Conservation (phyloP, 441 rosid species). For the Eugenia klotzschiana region DNA sequence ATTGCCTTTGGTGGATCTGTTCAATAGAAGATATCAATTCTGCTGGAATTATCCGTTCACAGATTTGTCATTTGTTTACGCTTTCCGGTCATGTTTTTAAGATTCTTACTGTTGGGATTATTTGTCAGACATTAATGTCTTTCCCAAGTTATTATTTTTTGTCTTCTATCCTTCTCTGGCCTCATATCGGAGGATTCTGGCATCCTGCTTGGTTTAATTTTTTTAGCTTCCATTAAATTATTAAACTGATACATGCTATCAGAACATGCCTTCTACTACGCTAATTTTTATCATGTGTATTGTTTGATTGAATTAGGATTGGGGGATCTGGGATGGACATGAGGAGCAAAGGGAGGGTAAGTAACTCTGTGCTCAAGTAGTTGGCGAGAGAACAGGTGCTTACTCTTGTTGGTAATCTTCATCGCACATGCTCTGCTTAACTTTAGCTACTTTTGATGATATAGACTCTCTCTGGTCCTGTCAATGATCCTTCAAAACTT, state of each 20-base stretch:
- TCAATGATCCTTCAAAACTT: slow-evolving; percentile 1
- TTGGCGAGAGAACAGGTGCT: not conserved
- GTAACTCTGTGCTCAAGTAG: not conserved
- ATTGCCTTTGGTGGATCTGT: not conserved
- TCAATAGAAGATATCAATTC: not conserved
- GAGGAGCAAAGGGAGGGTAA: slow-evolving; percentile 13
- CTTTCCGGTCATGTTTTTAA: not conserved
- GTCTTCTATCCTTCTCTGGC: not conserved
- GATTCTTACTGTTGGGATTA: not conserved
- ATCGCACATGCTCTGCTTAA: not conserved
- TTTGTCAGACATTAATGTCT: not conserved
- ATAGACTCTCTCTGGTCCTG: slow-evolving; percentile 3
- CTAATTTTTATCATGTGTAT: not conserved
- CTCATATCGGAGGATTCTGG: not conserved
- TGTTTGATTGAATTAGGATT: not conserved
- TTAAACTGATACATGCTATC: not conserved
- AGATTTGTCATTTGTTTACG: not conserved
- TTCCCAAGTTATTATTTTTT: not conserved
- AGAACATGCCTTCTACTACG: not conserved
- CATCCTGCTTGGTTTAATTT: not conserved
- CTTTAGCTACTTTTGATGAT: not conserved
- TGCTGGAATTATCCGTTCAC: not conserved
- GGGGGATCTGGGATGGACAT: slow-evolving; percentile 12
- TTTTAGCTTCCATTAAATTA: not conserved
- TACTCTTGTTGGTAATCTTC: not conserved